These are phyloP conservation scores for Sordariomycetes sp. DNA, from an alignment of 2,329 filamentous ascomycete genomes.

Conservation along the genomic window DNA sequence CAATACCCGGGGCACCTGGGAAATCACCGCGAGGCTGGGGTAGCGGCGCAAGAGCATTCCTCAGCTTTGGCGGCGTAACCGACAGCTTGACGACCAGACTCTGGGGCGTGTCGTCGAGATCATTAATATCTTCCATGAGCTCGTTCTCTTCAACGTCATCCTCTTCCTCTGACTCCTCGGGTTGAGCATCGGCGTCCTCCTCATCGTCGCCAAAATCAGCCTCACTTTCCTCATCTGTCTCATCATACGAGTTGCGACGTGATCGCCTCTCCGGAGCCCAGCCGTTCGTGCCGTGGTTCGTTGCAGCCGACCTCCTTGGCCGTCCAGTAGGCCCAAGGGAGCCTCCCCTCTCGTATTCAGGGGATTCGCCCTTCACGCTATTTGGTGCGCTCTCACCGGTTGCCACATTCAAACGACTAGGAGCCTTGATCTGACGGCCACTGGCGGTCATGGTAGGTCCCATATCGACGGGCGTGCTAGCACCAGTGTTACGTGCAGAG, in stretches of 20 bases:
- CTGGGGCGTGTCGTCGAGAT: constrained; percentile 36
- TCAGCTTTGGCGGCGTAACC: constrained; percentile 32
- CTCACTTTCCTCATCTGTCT: constrained; percentile 59
- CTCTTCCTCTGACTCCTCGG: constrained; percentile 51
- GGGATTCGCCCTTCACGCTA: constrained; percentile 35
- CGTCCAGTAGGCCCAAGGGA: constrained; percentile 36
- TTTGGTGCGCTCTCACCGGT: constrained; percentile 34
- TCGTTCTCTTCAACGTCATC: constrained; percentile 50
- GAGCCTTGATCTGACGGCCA: constrained; percentile 72
- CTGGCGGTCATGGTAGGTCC: constrained; percentile 67
- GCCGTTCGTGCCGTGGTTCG: constrained; percentile 39
- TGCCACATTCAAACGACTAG: constrained; percentile 56
- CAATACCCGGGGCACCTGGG: too few species aligned
- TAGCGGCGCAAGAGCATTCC: constrained; percentile 15
- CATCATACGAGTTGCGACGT: constrained; percentile 35
- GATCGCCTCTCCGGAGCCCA: constrained; percentile 28
- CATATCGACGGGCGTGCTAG: constrained; percentile 62
- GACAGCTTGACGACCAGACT: constrained; percentile 70
- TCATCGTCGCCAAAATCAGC: constrained; percentile 71
- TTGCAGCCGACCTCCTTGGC: constrained; percentile 40
- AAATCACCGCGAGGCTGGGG: constrained; percentile 2
- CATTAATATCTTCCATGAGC: constrained; percentile 44
- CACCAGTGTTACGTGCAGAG: constrained; percentile 65
- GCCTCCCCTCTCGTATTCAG: constrained; percentile 27
- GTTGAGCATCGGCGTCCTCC: constrained; percentile 59